Percentiles rank a stretch among this genome's conserved stretches.
Conservation (phyloP, 2,329 filamentous ascomycete species). For the Fusarium lateritium region DNA sequence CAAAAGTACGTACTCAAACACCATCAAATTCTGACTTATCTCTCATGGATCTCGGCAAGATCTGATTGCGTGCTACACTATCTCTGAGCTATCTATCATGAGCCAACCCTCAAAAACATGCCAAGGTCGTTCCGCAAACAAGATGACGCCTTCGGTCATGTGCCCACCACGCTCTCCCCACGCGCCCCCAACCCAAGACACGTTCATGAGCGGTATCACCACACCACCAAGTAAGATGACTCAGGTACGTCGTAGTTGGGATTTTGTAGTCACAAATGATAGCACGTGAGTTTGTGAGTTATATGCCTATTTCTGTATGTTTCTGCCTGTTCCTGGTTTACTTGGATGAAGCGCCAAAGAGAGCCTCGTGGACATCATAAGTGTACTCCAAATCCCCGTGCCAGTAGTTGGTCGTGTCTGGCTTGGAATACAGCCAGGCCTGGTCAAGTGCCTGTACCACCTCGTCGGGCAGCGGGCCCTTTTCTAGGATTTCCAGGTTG, state of each 20-base stretch:
- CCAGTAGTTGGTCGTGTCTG: slow-evolving; percentile 67
- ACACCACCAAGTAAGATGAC: slow-evolving; percentile 22
- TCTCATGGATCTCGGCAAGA: slow-evolving; percentile 18
- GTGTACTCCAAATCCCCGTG: slow-evolving; percentile 75
- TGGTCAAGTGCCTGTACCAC: slow-evolving; percentile 82
- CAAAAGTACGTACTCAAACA: slow-evolving; percentile 6
- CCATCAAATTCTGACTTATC: neutral
- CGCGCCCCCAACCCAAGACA: slow-evolving; percentile 32
- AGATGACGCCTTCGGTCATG: slow-evolving; percentile 45
- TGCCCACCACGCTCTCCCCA: slow-evolving; percentile 39
- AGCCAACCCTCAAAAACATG: slow-evolving; percentile 4
- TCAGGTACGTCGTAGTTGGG: slow-evolving; percentile 2
- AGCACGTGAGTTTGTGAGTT: slow-evolving; percentile 16
- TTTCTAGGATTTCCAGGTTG: slow-evolving; percentile 72
- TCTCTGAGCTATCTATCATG: slow-evolving; percentile 32
- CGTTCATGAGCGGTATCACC: slow-evolving; percentile 21
- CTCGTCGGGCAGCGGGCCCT: slow-evolving; percentile 82
- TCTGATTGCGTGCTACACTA: slow-evolving; percentile 36
- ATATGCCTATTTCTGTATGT: neutral
- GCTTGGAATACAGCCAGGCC: slow-evolving; percentile 81
- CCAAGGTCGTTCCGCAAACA: slow-evolving; percentile 19
- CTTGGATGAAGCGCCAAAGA: slow-evolving; percentile 67
- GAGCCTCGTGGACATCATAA: slow-evolving; percentile 73
- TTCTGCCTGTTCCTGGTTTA: slow-evolving; percentile 42
- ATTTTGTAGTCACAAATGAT: neutral